Evolutionary conservation across 2,329 filamentous ascomycete species (phyloP).

Genomic region (Xylariaceae sp.): DNA sequence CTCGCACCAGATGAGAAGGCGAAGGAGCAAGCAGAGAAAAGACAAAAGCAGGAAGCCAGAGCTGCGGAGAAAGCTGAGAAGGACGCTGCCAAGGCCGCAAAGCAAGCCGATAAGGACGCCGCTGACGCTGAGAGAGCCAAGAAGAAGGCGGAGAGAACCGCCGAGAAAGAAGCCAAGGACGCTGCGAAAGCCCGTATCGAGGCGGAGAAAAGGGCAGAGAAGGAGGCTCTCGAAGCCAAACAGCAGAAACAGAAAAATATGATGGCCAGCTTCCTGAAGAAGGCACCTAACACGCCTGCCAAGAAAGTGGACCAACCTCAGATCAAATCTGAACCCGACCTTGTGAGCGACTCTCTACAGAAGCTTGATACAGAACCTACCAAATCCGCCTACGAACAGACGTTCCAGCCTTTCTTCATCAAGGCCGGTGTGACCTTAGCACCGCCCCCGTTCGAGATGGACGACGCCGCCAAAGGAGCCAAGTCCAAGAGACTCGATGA

Average conservation of each 20-base stretch:
- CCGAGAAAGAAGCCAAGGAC: conserved; percentile 40
- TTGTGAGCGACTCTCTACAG: conserved; percentile 17
- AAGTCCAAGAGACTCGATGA: conserved; percentile 52
- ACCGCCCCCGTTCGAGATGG: conserved; percentile 52
- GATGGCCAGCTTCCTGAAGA: conserved; percentile 24
- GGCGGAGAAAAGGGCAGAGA: conserved; percentile 37
- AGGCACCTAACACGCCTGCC: conserved; percentile 22
- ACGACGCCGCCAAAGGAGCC: conserved; percentile 50
- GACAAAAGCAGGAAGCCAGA: conserved; percentile 10
- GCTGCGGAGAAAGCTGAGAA: conserved; percentile 35
- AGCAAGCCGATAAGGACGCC: conserved; percentile 37
- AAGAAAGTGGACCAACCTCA: conserved; percentile 17
- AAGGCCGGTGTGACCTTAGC: conserved; percentile 72
- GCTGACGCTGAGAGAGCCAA: conserved; percentile 26
- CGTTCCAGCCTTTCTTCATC: conserved; percentile 78
- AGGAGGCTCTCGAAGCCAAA: conserved; percentile 38
- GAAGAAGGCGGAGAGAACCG: conserved; percentile 10
- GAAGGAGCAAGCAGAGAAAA: conserved; percentile 18
- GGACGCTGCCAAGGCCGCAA: conserved; percentile 38
- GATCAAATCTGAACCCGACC: conserved; percentile 14
- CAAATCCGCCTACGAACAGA: conserved; percentile 58
- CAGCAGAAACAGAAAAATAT: conserved; percentile 37
- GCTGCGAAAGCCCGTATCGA: conserved; percentile 39
- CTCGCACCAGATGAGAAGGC: conserved; percentile 28
- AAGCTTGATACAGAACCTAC: conserved; percentile 25